Base-by-base conservation (phyloP, 2,329 filamentous ascomycete genomes). In the Pseudogymnoascus sp. region DNA sequence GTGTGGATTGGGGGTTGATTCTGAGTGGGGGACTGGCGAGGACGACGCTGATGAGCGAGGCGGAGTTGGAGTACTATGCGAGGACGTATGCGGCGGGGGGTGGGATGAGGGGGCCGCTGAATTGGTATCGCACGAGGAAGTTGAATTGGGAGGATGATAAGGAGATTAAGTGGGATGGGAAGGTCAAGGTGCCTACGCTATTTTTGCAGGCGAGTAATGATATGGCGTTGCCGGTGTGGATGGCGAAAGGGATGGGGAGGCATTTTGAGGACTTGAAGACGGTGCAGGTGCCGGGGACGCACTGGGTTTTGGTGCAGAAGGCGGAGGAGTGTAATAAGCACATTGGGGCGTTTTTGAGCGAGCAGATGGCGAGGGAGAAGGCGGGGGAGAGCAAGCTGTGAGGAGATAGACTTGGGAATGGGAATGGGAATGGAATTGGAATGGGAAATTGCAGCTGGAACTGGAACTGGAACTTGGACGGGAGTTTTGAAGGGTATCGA, bases 301-400 rank as follows among this genome's bases (percentile, higher is more conserved):
- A 97, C 76, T 97, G 93, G 93, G 90, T 88, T 54, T 76, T 96
- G 72, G 87, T 85, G 79, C 85, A 96, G 78, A 84, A 83, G 67
- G 81, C 88, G 0, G 83, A 80, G 21, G 84, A 88, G 69, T 84
- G 91, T 2, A 97, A 97, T 74, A 74, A 72, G 60, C 77, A 86
- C 79, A 2, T 78, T 80, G 68, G 75, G 73, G 26, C 75, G 70
- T 66, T 70, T 45, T 63, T 74, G 57, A 64, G 54, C 34, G 67
- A 63, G 4, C 42, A 64, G 21, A 31, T 64, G 40, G 23, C 51
- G 5, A 57, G 5, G 51, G 51, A 42, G 40, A 42, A 42, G 18
- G 40, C 40, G 3, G 40, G 16, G 16, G 40, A 18, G 40, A 42
- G 40, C 5, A 42, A 42, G 8, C 40, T 42, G 40, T 42, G 2